Percentiles rank a stretch among this genome's conserved stretches.
These are phyloP conservation scores for Angomonas deanei DNA, from an alignment of 208 protist species.

Conservation along the genomic window DNA sequence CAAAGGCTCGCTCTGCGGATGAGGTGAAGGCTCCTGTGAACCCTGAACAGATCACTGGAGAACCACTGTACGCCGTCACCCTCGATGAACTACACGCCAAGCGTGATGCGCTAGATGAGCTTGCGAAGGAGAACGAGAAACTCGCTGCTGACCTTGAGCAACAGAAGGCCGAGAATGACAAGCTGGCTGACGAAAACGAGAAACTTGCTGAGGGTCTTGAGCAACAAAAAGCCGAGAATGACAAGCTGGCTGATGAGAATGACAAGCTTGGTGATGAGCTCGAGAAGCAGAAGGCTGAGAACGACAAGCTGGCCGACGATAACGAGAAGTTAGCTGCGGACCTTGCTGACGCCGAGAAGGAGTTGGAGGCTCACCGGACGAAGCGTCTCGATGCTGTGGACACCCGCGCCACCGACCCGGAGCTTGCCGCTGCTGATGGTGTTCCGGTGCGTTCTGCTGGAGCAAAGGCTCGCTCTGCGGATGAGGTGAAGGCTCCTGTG, in stretches of 20 bases:
- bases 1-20: background rate
- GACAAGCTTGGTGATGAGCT: background rate
- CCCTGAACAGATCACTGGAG: constrained; percentile 1
- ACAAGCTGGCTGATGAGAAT: background rate
- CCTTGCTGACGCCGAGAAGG: background rate
- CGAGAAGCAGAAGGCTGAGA: background rate
- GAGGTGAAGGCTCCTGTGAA: constrained; percentile 2
- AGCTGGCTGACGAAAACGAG: constrained; percentile 5
- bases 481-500: background rate
- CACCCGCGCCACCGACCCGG: background rate
- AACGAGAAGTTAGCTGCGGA: background rate
- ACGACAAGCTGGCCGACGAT: background rate
- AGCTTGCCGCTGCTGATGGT: constrained; percentile 1
- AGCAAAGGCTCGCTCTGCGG: background rate
- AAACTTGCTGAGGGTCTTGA: background rate
- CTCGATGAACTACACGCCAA: constrained; percentile 24
- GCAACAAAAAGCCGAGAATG: background rate
- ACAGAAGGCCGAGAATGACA: constrained; percentile 9
- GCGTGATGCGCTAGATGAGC: background rate
- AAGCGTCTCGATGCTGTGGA: background rate
- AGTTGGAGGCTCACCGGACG: background rate
- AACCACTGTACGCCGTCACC: constrained; percentile 21
- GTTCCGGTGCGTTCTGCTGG: background rate
- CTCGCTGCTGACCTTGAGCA: background rate
- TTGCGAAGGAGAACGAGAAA: constrained; percentile 11